Evolutionary conservation across 2,329 filamentous ascomycete genomes (phyloP).

Genomic region (Fusarium lyarnte): DNA sequence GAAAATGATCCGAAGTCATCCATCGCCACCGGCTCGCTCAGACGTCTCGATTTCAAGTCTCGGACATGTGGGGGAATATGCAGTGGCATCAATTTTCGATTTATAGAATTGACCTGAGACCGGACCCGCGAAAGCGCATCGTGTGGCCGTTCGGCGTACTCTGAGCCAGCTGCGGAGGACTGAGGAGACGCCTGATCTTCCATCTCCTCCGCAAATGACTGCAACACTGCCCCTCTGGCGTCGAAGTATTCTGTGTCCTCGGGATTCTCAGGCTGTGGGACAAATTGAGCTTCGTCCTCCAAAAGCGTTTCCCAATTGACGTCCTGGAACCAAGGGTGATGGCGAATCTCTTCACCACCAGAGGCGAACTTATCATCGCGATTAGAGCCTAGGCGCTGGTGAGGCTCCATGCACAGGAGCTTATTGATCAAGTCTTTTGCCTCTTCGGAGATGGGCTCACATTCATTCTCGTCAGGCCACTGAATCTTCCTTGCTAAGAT

Average conservation of each 20-base stretch:
- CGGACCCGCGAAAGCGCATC: conserved; percentile 92
- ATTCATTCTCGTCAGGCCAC: conserved; percentile 87
- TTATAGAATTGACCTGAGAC: conserved; percentile 84
- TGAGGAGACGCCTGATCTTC: conserved; percentile 87
- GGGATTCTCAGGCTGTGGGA: conserved; percentile 90
- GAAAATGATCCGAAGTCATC: conserved; percentile 97
- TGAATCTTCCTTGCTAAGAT: conserved; percentile 89
- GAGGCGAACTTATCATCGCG: conserved; percentile 81
- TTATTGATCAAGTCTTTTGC: conserved; percentile 95
- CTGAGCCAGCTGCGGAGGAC: conserved; percentile 72
- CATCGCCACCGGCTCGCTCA: conserved; percentile 87
- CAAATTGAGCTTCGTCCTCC: conserved; percentile 96
- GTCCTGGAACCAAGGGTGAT: conserved; percentile 86
- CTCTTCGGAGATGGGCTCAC: conserved; percentile 78
- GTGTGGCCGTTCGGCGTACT: conserved; percentile 90
- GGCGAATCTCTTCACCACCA: conserved; percentile 91
- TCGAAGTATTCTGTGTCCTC: conserved; percentile 99
- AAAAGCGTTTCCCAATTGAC: conserved; percentile 90
- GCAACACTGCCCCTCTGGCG: conserved; percentile 86
- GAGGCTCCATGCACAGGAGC: conserved; percentile 85
- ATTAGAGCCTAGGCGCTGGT: conserved; percentile 85
- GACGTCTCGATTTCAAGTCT: conserved; percentile 83
- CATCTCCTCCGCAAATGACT: conserved; percentile 92
- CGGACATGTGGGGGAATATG: conserved; percentile 97
- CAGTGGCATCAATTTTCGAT: conserved; percentile 91